Evolutionary conservation across 192 early-diverging fungal genomes (phyloP).

Genomic region (Rhizophagus clarus): DNA sequence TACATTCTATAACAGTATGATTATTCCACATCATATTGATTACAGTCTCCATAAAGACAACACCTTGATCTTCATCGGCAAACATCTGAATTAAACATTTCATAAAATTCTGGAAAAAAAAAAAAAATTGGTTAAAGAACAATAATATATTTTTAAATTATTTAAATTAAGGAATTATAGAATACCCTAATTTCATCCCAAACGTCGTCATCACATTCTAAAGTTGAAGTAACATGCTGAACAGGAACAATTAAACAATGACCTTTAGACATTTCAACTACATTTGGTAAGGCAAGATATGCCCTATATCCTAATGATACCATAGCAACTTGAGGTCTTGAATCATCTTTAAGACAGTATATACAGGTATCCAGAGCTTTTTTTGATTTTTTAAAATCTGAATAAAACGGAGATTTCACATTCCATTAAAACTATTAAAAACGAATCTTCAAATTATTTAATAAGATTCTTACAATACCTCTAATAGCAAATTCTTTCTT

Average conservation of each 20-base stretch:
- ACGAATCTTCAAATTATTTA: not conserved
- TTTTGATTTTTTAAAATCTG: constrained; percentile 71
- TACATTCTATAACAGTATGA: constrained; percentile 90
- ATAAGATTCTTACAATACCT: constrained; percentile 40
- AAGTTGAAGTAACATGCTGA: constrained; percentile 77
- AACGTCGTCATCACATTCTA: constrained; percentile 87
- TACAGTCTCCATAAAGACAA: constrained; percentile 91
- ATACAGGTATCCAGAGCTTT: constrained; percentile 70
- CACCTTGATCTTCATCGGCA: constrained; percentile 62
- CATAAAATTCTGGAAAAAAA: constrained; percentile 77
- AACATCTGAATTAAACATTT: constrained; percentile 93
- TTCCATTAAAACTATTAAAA: not conserved
- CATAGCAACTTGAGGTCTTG: constrained; percentile 66
- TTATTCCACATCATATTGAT: constrained; percentile 71
- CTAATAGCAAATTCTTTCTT: constrained; percentile 64
- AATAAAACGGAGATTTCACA: not conserved
- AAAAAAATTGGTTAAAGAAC: not conserved
- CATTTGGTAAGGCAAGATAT: constrained; percentile 79
- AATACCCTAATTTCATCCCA: constrained; percentile 91
- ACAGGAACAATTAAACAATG: constrained; percentile 93
- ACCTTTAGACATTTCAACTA: constrained; percentile 73
- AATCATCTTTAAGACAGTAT: constrained; percentile 75
- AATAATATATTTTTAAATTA: not conserved
- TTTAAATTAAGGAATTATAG: not conserved
- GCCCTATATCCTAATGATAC: constrained; percentile 75